A percentile compares a stretch with the other conserved stretches of the same genome.
These are phyloP conservation scores for Candida ulmi DNA, from an alignment of 805 yeast genomes.

Conservation along the genomic window DNA sequence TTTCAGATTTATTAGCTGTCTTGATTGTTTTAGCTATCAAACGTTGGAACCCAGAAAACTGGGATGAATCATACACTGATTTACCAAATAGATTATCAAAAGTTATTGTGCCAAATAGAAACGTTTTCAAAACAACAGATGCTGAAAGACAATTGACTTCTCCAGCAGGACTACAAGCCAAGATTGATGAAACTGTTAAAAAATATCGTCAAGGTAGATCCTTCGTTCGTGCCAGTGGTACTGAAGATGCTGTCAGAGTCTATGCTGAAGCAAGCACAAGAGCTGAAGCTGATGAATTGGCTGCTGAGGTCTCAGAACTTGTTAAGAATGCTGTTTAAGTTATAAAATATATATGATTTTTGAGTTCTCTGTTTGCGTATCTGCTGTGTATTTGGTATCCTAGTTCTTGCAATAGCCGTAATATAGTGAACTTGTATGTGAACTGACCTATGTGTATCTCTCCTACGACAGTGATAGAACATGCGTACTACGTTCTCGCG, in stretches of 20 bases:
- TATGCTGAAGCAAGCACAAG: conserved; percentile 78
- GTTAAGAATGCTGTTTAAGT: conserved; percentile 22
- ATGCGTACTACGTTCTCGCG: too few relatives aligned
- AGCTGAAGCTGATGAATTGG: conserved; percentile 42
- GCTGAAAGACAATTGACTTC: conserved; percentile 79
- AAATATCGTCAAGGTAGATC: conserved; percentile 64
- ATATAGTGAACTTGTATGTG: too few relatives aligned
- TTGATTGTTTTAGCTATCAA: conserved; percentile 56
- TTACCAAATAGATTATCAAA: conserved; percentile 83
- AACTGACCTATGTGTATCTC: too few relatives aligned
- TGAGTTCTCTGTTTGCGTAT: too few relatives aligned
- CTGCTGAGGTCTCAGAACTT: conserved; percentile 32
- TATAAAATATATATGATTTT: neutral
- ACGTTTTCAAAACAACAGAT: conserved; percentile 74
- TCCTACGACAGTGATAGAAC: too few relatives aligned
- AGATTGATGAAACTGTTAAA: conserved; percentile 61
- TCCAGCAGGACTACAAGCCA: conserved; percentile 72
- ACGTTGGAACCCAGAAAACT: conserved; percentile 53
- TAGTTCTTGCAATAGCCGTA: too few relatives aligned
- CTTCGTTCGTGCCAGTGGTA: conserved; percentile 95
- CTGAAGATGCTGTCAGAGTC: conserved; percentile 95
- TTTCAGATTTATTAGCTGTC: conserved; percentile 83
- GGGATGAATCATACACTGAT: conserved; percentile 78
- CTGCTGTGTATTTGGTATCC: too few relatives aligned
- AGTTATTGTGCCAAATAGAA: conserved; percentile 78